Conservation (phyloP, 2,329 filamentous ascomycete species). For the Alternaria dauci region DNA sequence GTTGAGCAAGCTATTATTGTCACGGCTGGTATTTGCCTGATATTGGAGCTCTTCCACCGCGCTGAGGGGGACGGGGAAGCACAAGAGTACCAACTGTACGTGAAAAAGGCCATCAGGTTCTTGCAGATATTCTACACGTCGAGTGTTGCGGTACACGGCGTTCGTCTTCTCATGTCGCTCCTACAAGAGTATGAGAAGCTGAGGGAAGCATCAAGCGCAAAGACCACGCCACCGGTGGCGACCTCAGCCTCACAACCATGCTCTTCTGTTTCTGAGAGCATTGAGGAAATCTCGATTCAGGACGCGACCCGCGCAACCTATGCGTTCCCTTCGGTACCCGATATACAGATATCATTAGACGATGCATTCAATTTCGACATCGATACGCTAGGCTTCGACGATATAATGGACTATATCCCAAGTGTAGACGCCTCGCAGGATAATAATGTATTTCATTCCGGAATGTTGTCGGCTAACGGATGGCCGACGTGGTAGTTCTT, state of each 20-base stretch:
- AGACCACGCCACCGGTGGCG: neutral
- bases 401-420: constrained; percentile 37
- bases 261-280: constrained; percentile 12
- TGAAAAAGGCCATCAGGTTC: constrained; percentile 44
- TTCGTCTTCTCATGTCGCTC: constrained; percentile 49
- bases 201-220: constrained; percentile 19
- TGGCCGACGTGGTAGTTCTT: neutral
- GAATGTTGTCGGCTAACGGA: constrained; percentile 1
- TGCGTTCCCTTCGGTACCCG: constrained; percentile 6
- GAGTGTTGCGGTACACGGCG: constrained; percentile 48
- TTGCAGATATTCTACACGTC: constrained; percentile 31
- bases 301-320: constrained; percentile 8
- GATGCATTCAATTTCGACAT: constrained; percentile 35
- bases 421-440: constrained; percentile 30
- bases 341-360: constrained; percentile 21
- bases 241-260: constrained; percentile 1
- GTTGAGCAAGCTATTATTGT: constrained; percentile 49
- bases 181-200: constrained; percentile 41
- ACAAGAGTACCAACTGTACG: constrained; percentile 35
- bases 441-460: constrained; percentile 36
- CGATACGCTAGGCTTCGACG: constrained; percentile 37
- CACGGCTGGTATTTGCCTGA: constrained; percentile 40
- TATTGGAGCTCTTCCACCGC: constrained; percentile 42
- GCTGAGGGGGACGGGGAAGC: constrained; percentile 32
- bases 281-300: constrained; percentile 19